Conservation (phyloP, 192 early-diverging fungal species). For the Gigaspora rosea region DNA sequence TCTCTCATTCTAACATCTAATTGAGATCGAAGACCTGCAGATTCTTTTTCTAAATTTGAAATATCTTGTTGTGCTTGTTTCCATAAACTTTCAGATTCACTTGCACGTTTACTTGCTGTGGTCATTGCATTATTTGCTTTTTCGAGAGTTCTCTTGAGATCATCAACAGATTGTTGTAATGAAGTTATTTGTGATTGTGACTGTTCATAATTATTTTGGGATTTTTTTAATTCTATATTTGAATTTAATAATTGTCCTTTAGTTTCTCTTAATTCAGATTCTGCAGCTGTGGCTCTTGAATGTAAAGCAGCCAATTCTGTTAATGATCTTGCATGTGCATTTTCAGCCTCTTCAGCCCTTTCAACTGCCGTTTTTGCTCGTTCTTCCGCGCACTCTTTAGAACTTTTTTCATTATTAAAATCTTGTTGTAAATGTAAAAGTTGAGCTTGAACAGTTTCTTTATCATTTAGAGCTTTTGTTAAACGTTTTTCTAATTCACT, state of each 20-base stretch:
- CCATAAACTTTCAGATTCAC: conserved; percentile 47
- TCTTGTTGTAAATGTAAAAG: conserved; percentile 48
- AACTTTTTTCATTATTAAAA: conserved; percentile 46
- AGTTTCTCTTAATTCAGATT: conserved; percentile 44
- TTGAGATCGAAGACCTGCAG: conserved; percentile 38
- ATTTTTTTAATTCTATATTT: conserved; percentile 42
- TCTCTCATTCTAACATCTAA: conserved; percentile 44
- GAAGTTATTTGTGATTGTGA: conserved; percentile 35
- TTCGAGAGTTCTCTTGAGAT: conserved; percentile 47
- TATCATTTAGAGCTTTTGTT: conserved; percentile 39
- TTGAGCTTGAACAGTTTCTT: conserved; percentile 40
- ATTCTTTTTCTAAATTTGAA: conserved; percentile 38
- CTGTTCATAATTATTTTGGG: conserved; percentile 32
- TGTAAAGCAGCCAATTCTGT: conserved; percentile 47
- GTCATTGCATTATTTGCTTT: conserved; percentile 45
- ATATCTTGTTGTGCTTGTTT: conserved; percentile 45
- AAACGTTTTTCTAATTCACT: conserved; percentile 49
- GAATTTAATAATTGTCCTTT: conserved; percentile 36
- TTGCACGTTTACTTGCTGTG: conserved; percentile 43
- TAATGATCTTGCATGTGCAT: conserved; percentile 51
- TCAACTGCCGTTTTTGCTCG: conserved; percentile 44
- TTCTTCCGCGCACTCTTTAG: conserved; percentile 47
- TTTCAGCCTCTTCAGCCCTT: conserved; percentile 52
- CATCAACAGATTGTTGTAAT: conserved; percentile 39
- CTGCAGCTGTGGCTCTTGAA: conserved; percentile 45